Evolutionary conservation across 495 filamentous ascomycete species (phyloP).

Genomic region (Hypomontagnella monticulosa): DNA sequence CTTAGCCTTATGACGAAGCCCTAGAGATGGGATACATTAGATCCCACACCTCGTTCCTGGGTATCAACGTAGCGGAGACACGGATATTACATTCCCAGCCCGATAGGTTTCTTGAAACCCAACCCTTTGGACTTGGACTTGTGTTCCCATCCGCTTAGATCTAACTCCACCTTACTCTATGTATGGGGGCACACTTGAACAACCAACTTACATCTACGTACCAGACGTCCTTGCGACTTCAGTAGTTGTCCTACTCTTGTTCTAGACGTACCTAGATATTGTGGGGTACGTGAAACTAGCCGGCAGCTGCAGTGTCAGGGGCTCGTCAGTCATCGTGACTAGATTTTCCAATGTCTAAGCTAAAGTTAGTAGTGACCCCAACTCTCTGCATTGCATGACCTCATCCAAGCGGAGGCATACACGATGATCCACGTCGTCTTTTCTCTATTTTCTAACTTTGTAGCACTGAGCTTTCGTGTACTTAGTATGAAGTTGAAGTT

Average conservation of each 20-base stretch:
- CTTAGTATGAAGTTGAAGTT: neutral
- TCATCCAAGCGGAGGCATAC: neutral
- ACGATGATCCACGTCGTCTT: neutral
- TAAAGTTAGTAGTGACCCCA: conserved; percentile 9
- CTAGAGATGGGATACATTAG: neutral
- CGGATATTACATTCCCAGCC: neutral
- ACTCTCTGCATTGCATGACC: conserved; percentile 17
- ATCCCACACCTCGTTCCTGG: neutral
- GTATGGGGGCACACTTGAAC: neutral
- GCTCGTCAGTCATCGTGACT: conserved; percentile 8
- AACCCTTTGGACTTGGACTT: conserved; percentile 1
- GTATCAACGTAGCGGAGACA: conserved; percentile 1
- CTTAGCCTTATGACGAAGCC: neutral
- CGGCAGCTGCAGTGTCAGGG: conserved; percentile 25
- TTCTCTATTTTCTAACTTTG: neutral
- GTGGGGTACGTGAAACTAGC: conserved; percentile 30
- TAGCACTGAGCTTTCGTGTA: conserved; percentile 2
- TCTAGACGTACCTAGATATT: conserved; percentile 5
- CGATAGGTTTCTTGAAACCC: conserved; percentile 1
- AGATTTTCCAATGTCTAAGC: conserved; percentile 19
- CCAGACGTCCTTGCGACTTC: no score
- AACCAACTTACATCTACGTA: no score
- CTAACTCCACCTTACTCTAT: neutral
- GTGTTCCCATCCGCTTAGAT: neutral
- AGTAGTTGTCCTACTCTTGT: neutral